A percentile compares a stretch with the other conserved stretches of the same genome.
Conservation (phyloP, 805 yeast species). For the Yamadazyma laniorum region DNA sequence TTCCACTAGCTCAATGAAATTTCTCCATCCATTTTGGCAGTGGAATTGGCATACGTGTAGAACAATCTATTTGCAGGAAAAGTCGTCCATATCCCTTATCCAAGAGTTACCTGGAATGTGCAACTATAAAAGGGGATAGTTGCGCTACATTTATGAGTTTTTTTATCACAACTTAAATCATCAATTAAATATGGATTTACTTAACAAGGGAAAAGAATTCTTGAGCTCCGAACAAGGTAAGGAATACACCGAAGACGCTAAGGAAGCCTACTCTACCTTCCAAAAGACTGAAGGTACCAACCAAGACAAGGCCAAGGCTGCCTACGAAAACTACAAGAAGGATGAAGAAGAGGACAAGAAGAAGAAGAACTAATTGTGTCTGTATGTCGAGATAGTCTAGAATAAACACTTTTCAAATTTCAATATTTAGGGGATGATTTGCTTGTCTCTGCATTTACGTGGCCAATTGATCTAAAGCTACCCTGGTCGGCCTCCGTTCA, state of each 20-base stretch:
- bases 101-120: neutral
- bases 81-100: neutral
- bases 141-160: no score
- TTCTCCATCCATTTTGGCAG: constrained; percentile 1
- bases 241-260: constrained; percentile 30
- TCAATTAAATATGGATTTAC: constrained; percentile 26
- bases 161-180: no score
- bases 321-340: constrained; percentile 28
- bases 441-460: no score
- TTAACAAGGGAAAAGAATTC: constrained; percentile 32
- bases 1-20: constrained; percentile 4
- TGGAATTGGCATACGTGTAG: constrained; percentile 5
- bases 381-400: no score
- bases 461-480: no score
- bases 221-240: constrained; percentile 25
- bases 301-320: constrained; percentile 36
- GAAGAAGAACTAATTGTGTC: no score
- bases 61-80: constrained; percentile 4
- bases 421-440: no score
- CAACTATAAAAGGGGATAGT: constrained; percentile 6
- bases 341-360: constrained; percentile 21
- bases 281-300: constrained; percentile 26
- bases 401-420: no score
- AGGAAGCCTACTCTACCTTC: constrained; percentile 35
- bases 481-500: no score